phyloP scores from a whole-genome alignment of 257 asterid species.

The Capsicum baccatum region DNA sequence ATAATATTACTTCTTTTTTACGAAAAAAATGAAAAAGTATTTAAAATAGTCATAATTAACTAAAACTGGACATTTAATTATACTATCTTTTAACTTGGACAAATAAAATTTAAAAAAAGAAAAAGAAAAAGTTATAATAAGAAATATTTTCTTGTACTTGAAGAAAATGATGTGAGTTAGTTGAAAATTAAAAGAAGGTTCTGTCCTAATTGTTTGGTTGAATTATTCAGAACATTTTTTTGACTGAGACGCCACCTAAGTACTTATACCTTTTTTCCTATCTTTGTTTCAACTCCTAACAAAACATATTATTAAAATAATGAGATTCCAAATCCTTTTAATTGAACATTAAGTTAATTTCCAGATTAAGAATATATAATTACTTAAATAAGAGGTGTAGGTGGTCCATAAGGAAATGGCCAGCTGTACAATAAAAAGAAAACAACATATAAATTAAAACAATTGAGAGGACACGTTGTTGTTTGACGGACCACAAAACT shows the following conservation, averaged over 20 bases:
- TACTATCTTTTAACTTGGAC: not conserved
- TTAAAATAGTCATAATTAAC: not conserved
- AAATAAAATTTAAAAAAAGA: not conserved
- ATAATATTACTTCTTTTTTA: not conserved
- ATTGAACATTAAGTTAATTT: not conserved
- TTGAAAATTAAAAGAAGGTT: conserved; percentile 17
- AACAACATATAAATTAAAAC: not conserved
- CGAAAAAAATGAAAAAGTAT: not conserved
- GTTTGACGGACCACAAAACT: not conserved
- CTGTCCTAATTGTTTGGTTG: not conserved
- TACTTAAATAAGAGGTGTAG: not conserved
- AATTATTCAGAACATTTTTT: not conserved
- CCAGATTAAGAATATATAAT: not conserved
- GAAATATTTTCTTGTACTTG: not conserved
- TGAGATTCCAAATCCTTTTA: not conserved
- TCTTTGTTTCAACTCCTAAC: not conserved
- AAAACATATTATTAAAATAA: not conserved
- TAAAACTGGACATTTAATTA: not conserved
- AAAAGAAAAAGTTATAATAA: not conserved
- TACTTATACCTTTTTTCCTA: not conserved
- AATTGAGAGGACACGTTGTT: conserved; percentile 13
- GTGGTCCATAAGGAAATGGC: conserved; percentile 18
- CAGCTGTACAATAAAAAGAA: conserved; percentile 17
- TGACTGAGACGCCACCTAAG: not conserved
- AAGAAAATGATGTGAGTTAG: not conserved